Conservation (phyloP, 2,329 filamentous ascomycete genomes). For the Dichotomopilus funicola region DNA sequence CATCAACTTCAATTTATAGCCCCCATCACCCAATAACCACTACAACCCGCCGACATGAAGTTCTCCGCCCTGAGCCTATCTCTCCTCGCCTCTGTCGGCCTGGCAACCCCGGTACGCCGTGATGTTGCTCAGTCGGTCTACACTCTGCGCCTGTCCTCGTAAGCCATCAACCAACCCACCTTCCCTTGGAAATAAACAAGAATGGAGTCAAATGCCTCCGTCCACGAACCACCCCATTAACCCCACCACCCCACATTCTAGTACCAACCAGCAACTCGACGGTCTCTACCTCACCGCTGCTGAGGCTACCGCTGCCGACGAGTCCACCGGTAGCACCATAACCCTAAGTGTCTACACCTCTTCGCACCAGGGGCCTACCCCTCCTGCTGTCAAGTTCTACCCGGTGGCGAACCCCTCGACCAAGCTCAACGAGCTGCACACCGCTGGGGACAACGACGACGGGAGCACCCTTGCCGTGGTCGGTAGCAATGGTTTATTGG, state of each 20-base stretch:
- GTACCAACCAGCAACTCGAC: slow-evolving; percentile 23
- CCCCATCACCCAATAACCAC: background rate
- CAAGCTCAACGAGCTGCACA: slow-evolving; percentile 32
- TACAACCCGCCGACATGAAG: slow-evolving; percentile 19
- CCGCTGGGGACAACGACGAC: slow-evolving; percentile 27
- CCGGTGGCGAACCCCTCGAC: slow-evolving; percentile 24
- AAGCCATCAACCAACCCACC: slow-evolving; percentile 2
- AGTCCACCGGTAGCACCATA: slow-evolving; percentile 22
- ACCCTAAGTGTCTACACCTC: slow-evolving; percentile 29
- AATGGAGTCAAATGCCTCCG: background rate
- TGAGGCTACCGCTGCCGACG: background rate
- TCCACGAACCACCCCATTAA: background rate
- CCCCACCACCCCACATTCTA: background rate
- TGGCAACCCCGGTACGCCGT: slow-evolving; percentile 17
- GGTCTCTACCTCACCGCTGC: slow-evolving; percentile 27
- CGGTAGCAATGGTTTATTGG: slow-evolving; percentile 28
- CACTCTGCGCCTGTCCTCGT: slow-evolving; percentile 23
- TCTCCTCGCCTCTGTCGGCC: slow-evolving; percentile 14
- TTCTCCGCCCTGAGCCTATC: slow-evolving; percentile 18
- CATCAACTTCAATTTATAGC: background rate
- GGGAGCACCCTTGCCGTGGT: slow-evolving; percentile 29
- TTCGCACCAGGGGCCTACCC: slow-evolving; percentile 16
- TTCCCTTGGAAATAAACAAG: background rate
- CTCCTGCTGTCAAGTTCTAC: slow-evolving; percentile 24
- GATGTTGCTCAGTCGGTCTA: slow-evolving; percentile 16